Conservation (phyloP, 2,329 filamentous ascomycete species). For the Lasiodiplodia sp. region DNA sequence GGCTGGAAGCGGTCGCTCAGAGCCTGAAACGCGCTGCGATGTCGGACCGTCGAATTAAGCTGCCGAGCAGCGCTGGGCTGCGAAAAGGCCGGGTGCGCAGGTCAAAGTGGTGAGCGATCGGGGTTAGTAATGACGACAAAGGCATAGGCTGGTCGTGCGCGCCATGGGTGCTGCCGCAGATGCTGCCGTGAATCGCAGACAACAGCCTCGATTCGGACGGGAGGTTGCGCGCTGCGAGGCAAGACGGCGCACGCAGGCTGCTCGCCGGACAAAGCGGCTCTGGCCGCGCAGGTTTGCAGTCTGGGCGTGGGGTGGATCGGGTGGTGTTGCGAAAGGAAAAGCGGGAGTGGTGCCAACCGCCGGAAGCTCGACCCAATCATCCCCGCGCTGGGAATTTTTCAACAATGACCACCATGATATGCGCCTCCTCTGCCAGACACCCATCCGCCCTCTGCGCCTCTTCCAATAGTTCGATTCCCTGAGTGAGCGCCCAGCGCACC, state of each 20-base stretch:
- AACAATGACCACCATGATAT: constrained; percentile 18
- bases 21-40: not conserved
- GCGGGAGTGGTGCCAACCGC: not conserved
- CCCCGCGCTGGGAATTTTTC: constrained; percentile 24
- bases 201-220: not conserved
- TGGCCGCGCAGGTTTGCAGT: not conserved
- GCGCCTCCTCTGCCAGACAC: constrained; percentile 14
- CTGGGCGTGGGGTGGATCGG: not conserved
- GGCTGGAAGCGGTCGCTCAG: not conserved
- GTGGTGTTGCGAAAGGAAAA: constrained; percentile 18
- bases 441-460: constrained; percentile 3
- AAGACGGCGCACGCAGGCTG: not conserved
- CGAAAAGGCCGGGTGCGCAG: not conserved
- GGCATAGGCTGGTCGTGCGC: constrained; percentile 8
- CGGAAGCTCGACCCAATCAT: constrained; percentile 26
- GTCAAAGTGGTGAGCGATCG: not conserved
- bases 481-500: constrained; percentile 13
- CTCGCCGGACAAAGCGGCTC: constrained; percentile 10
- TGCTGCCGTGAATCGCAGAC: not conserved
- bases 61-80: not conserved
- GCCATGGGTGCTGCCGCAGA: not conserved
- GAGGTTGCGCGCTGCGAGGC: not conserved
- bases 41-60: not conserved
- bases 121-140: constrained; percentile 19
- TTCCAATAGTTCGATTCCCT: constrained; percentile 2